Conservation (phyloP, 306 rosid genomes). For the Corylus heterophylla region DNA sequence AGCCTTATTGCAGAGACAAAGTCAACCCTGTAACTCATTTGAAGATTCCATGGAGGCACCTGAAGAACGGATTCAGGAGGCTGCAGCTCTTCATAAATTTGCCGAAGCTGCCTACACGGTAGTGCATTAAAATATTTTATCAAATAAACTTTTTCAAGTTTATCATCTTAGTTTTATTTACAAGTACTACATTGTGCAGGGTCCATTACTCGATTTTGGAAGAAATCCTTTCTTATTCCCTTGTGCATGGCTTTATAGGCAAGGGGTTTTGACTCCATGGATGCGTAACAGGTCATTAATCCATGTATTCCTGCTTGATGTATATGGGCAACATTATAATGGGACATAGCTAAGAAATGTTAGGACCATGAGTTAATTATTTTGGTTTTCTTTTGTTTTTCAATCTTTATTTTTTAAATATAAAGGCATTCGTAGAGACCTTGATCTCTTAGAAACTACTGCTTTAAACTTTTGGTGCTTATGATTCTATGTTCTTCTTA, state of each 20-base stretch:
- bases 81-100: slow-evolving; percentile 79
- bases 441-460: neutral
- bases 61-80: slow-evolving; percentile 60
- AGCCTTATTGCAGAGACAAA: slow-evolving; percentile 67
- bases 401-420: slow-evolving; percentile 7
- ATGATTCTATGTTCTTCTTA: slow-evolving; percentile 32
- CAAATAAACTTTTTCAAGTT: slow-evolving; percentile 7
- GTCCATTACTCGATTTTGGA: slow-evolving; percentile 91
- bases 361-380: neutral
- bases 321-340: slow-evolving; percentile 19
- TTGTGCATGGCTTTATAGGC: slow-evolving; percentile 86
- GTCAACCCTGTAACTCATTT: slow-evolving; percentile 40
- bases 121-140: slow-evolving; percentile 21
- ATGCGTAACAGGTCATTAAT: slow-evolving; percentile 68
- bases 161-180: slow-evolving; percentile 20
- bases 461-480: slow-evolving; percentile 14
- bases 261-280: slow-evolving; percentile 89
- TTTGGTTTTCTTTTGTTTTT: neutral
- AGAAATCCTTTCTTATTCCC: slow-evolving; percentile 78
- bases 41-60: slow-evolving; percentile 57
- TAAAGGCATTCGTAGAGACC: slow-evolving; percentile 13
- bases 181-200: slow-evolving; percentile 55
- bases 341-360: neutral
- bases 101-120: slow-evolving; percentile 99
- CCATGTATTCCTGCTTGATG: slow-evolving; percentile 39